These are phyloP conservation scores for Lactifluus volemus DNA, from an alignment of 768 basidiomycete genomes.

Conservation along the genomic window DNA sequence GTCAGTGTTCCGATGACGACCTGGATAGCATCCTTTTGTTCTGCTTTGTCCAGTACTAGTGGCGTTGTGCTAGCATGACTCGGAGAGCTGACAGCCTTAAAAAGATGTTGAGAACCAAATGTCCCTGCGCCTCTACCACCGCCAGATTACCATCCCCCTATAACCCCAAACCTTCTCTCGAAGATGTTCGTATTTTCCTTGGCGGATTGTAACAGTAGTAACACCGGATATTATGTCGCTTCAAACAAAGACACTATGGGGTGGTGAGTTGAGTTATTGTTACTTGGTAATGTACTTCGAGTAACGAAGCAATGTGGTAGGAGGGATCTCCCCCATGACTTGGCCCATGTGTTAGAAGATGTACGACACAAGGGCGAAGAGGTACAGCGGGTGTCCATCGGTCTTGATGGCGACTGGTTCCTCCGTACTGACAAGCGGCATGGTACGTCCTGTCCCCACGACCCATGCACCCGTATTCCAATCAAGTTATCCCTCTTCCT, in stretches of 20 bases:
- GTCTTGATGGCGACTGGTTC: constrained; percentile 14
- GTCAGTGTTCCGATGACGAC: too few relatives aligned
- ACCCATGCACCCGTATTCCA: neutral
- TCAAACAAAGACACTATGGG: neutral
- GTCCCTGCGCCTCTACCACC: too few relatives aligned
- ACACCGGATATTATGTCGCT: constrained; percentile 1
- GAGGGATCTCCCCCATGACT: constrained; percentile 7
- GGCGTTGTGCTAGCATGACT: too few relatives aligned
- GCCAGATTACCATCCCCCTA: neutral
- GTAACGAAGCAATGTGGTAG: neutral
- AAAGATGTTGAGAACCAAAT: too few relatives aligned
- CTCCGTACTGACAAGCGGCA: constrained; percentile 4
- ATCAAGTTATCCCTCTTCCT: neutral
- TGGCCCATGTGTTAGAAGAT: constrained; percentile 1
- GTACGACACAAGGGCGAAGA: neutral
- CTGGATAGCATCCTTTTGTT: too few relatives aligned
- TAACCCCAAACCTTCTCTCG: neutral
- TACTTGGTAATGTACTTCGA: neutral
- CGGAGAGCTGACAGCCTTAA: too few relatives aligned
- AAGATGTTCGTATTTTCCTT: constrained; percentile 2
- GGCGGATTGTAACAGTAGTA: neutral
- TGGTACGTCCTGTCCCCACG: neutral
- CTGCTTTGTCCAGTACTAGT: too few relatives aligned
- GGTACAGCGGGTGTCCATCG: constrained; percentile 3
- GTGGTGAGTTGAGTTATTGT: constrained; percentile 2